A percentile compares a stretch with the other conserved stretches of the same genome.
Evolutionary conservation across 148 eudicot genomes (phyloP).

Genomic region (Fagopyrum esculentum): DNA sequence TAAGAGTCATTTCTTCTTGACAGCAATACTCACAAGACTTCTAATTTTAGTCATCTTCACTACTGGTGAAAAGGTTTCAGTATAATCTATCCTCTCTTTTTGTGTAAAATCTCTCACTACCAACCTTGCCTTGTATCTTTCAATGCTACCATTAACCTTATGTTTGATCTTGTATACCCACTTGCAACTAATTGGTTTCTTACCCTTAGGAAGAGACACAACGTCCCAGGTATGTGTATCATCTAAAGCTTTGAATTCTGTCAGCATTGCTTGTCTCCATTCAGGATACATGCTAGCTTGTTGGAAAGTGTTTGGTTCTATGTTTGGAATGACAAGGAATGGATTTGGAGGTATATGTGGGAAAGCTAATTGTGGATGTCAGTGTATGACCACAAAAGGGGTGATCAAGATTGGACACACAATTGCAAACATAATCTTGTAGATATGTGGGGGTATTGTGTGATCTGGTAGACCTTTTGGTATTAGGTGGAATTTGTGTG

Average conservation of each 20-base stretch:
- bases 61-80: not conserved
- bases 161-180: not conserved
- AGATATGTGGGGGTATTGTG: not conserved
- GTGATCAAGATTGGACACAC: too few species aligned
- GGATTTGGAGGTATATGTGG: not conserved
- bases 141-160: not conserved
- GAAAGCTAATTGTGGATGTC: too few species aligned
- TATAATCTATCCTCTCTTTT: not conserved
- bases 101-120: not conserved
- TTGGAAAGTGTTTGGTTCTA: not conserved
- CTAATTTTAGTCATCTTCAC: not conserved
- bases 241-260: too few species aligned
- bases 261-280: too few species aligned
- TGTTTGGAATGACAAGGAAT: too few species aligned
- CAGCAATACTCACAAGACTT: not conserved
- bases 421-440: not conserved
- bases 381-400: too few species aligned
- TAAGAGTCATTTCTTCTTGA: not conserved
- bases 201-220: not conserved
- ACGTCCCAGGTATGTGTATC: not conserved
- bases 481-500: not conserved
- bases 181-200: not conserved
- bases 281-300: not conserved
- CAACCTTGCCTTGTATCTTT: not conserved
- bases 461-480: not conserved